A percentile compares a stretch with the other conserved stretches of the same genome.
phyloP scores from a whole-genome alignment of 2,329 filamentous ascomycete genomes.

The Aureobasidium sp. region DNA sequence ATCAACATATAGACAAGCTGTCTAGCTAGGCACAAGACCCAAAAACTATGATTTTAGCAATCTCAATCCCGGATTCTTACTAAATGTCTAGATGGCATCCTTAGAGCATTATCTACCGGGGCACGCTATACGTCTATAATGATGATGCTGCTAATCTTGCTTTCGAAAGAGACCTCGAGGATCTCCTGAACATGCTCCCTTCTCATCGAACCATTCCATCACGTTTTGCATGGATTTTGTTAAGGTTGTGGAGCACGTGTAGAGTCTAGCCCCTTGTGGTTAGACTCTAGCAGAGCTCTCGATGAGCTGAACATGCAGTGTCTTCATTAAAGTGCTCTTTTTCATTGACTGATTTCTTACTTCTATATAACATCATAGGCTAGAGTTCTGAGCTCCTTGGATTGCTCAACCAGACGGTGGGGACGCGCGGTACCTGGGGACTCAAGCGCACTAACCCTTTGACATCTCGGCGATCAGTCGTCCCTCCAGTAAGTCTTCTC shows the following conservation, averaged over 20 bases:
- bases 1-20: not conserved
- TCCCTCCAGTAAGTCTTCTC: conserved; percentile 52
- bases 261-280: too few relatives aligned
- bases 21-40: not conserved
- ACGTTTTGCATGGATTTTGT: too few relatives aligned
- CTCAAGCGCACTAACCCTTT: conserved; percentile 35
- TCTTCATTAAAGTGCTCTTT: not conserved
- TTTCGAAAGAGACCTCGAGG: too few relatives aligned
- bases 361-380: not conserved
- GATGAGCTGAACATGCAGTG: not conserved
- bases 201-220: too few relatives aligned
- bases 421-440: conserved; percentile 44
- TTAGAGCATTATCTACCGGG: too few relatives aligned
- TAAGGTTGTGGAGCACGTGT: too few relatives aligned
- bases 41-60: too few relatives aligned
- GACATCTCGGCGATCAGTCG: conserved; percentile 25
- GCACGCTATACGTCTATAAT: too few relatives aligned
- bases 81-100: too few relatives aligned
- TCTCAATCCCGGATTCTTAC: too few relatives aligned
- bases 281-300: not conserved
- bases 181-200: not conserved
- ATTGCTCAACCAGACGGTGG: conserved; percentile 36
- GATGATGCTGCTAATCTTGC: too few relatives aligned
- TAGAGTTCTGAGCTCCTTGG: conserved; percentile 28
- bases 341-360: not conserved